Conservation (phyloP, 176 grass and related monocot species). For the Phoenix roebelenii region DNA sequence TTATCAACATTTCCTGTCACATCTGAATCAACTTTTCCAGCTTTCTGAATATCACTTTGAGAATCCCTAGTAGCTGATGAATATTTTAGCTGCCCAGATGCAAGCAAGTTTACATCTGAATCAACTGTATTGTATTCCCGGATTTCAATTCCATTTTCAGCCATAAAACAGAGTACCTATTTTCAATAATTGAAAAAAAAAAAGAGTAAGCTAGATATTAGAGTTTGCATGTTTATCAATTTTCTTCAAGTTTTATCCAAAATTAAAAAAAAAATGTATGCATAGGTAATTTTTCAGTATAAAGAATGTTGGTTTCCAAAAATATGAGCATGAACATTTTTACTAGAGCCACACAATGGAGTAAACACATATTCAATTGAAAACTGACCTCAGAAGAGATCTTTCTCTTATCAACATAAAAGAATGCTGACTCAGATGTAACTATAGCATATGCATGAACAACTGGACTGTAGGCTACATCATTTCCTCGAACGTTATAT, state of each 20-base stretch:
- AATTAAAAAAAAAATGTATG: no score
- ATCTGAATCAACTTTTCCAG: conserved; percentile 8
- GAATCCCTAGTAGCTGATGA: neutral
- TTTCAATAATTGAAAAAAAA: conserved; percentile 3
- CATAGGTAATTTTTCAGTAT: no score
- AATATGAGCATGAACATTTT: no score
- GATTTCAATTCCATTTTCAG: conserved; percentile 72
- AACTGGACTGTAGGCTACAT: conserved; percentile 87
- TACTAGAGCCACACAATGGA: neutral
- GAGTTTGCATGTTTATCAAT: no score
- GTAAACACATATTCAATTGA: conserved; percentile 5
- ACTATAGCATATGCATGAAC: conserved; percentile 96
- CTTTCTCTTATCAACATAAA: conserved; percentile 93
- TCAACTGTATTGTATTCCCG: conserved; percentile 61
- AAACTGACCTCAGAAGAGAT: conserved; percentile 62
- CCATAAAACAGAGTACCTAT: conserved; percentile 56
- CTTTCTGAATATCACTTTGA: conserved; percentile 4
- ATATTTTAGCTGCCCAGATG: conserved; percentile 49
- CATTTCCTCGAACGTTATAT: conserved; percentile 81
- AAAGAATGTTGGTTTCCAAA: no score
- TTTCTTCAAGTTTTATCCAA: no score
- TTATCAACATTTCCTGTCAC: conserved; percentile 20
- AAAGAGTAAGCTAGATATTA: neutral
- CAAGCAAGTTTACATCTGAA: conserved; percentile 65
- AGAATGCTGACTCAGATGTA: conserved; percentile 63